Base-by-base conservation (phyloP, 225 moss, liverwort and hornwort genomes). In the Rhytidiadelphus loreus region DNA sequence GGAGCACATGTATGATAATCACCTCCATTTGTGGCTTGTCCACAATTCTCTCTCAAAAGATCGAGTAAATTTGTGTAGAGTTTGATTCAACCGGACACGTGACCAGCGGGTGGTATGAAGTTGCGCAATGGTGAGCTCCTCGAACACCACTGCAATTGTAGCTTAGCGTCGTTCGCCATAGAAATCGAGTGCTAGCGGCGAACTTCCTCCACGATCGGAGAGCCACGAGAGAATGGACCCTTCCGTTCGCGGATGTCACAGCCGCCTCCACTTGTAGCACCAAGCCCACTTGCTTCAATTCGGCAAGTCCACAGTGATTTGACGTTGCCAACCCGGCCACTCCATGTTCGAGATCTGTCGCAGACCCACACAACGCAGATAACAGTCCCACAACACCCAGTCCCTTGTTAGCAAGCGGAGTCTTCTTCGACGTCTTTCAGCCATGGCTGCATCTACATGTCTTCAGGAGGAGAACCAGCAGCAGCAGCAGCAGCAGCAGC, bases 311-410 rank as follows among this genome's bases (percentile, higher is more conserved):
- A 66, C 59, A 18, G 82, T 26, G 87, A 62, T 88, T 85, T 89
- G 70, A 89, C 84, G 65, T 85, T 70, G 39, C 56, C 50, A 52
- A 39, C 46, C 33, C 85, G 56, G 20, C n/a, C 65, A 48, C 88
- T 88, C 88, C 89, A 92, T 92, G 92, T 86, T 83, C 87, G 79
- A 89, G 85, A 66, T 89, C 83, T 83, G 72, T 82, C 81, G 65
- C 50, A 81, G 77, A 76, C 77, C 81, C 82, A 55, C 58, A 35
- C 75, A 84, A 41, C 88, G 61, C 81, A 89, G 84, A 82, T 85
- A 92, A 39, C 85, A 90, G 89, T 89, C 89, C 89, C 92, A 89
- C 90, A 86, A 59, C 83, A 29, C 82, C 85, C 37, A 79, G 77
- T 61, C 48, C 76, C 55, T 46, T 56, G 32, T 86, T 83, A 46